Evolutionary conservation across 1,139 yeast species (phyloP), one percentile per base, ranked within the genome.

Genomic region (Scheffersomyces illinoinensis): DNA sequence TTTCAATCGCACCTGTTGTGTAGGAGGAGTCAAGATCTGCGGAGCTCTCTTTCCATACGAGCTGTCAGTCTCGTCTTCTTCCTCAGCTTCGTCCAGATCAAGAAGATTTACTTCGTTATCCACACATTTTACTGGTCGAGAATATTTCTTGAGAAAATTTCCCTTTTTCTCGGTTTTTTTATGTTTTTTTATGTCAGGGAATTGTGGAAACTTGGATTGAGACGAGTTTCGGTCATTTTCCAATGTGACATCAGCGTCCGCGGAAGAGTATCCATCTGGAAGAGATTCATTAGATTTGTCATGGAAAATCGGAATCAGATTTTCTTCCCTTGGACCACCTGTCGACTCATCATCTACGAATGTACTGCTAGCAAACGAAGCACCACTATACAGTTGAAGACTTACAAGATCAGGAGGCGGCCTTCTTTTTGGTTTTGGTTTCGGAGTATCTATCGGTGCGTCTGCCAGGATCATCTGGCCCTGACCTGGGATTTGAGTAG

Each of bases 1-100:
- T 63, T 81, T 83, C 62, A 87, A 78, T 55, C 82, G 83, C 4
- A 85, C 82, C 0, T 76, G 71, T 53, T 66, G 66, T 52, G 58
- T 57, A 47, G 58, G 65, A 47, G 50, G 64, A 20, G 60, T 51
- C 19, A 56, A 46, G 10, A 58, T 54, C 1, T 65, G 66, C 1
- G 62, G 56, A n/a, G 60, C 49, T 5, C 57, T 14, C 19, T 63
- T 54, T 51, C 57, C 49, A 14, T 10, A 12, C 3, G 56, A 53
- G n/a, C 24, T 50, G 12, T 56, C 53, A 2, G 56, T 20, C 21
- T 59, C 64, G n/a, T 64, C 66, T 2, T 59, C 66, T 17, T 61
- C 64, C 4, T 62, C 61, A 17, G 21, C 51, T 10, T 60, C 59
- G 46, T 68, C 72, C 61, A 58, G 58, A 17, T 55, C 61, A 2